Base-by-base conservation (phyloP, 129 eudicot genomes). In the Saposhnikovia divaricata region DNA sequence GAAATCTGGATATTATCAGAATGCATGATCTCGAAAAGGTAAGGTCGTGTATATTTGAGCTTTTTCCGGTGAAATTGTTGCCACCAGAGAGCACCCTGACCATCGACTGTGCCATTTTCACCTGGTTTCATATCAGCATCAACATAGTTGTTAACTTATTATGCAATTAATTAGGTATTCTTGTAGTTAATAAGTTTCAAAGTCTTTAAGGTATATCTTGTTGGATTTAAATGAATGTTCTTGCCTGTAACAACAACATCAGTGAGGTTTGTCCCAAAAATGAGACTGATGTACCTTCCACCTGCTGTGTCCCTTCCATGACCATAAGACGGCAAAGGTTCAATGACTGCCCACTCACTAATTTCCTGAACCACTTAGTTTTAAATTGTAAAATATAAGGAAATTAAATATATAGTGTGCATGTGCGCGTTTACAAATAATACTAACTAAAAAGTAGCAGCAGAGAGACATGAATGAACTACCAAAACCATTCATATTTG, bases 81-180 rank as follows among this genome's bases (percentile, higher is more conserved):
- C 85, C 85, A 83, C 85, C 85, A 83, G 23, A 61, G 37, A 25
- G 70, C 79, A 45, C 85, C 85, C 47, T 83, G 82, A 44, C 85
- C 85, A 37, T 83, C 85, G 15, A 83, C 78, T 25, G 82, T 83
- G 45, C 85, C 85, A 63, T 83, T 83, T 2, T 65, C 76, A 27
- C 82, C 82, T 83, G 70, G 6, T 10, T 37, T 6, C 37, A 55
- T 1, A 38, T 55, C 15, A 27, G 39, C 16, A 21, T n/a, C 78
- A 75, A 16, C 25, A 34, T 23, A 9, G 25, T 19, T 72, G 50
- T 23, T 40, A 71, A 34, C 37, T 34, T 34, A 34, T 34, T 34
- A n/a, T 71, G 47, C 9, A 14, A 71, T 9, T 25, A 69, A 69
- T 69, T 27, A 10, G 3, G 13, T 38, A 34, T 34, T 34, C 37